Evolutionary conservation across 2,329 filamentous ascomycete genomes (phyloP).

Genomic region (Microdochium bolleyi): DNA sequence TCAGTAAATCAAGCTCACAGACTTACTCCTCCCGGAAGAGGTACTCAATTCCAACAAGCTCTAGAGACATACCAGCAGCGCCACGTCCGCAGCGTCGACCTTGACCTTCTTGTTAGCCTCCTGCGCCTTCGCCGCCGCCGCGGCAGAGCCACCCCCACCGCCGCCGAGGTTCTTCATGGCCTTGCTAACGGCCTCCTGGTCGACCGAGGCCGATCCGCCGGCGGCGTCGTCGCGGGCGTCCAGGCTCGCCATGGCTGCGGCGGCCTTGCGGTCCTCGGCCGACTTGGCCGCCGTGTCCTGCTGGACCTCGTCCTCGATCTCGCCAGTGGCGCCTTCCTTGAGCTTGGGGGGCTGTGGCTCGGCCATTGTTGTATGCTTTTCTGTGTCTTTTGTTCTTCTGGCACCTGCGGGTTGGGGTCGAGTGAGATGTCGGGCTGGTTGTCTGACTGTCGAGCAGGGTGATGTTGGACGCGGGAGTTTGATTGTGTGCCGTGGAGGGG

Average conservation of each 20-base stretch:
- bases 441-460: background rate
- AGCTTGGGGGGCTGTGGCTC: conserved; percentile 49
- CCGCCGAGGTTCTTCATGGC: conserved; percentile 58
- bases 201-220: conserved; percentile 48
- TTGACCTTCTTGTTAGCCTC: conserved; percentile 56
- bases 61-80: conserved; percentile 57
- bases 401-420: background rate
- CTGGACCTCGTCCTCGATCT: conserved; percentile 48
- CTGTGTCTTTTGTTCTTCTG: background rate
- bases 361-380: conserved; percentile 38
- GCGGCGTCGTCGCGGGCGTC: conserved; percentile 44
- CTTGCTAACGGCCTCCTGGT: conserved; percentile 62
- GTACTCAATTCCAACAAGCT: no score
- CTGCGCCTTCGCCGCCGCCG: conserved; percentile 27
- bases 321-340: conserved; percentile 51
- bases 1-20: conserved; percentile 2
- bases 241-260: conserved; percentile 63
- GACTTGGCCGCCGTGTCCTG: conserved; percentile 49
- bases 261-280: conserved; percentile 71
- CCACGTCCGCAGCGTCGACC: conserved; percentile 64
- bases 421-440: background rate
- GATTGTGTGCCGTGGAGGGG: no score
- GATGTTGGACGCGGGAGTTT: no score
- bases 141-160: no score
- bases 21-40: no score